Conservation (phyloP, 148 eudicot genomes). For the Rhododendron ovatum region DNA sequence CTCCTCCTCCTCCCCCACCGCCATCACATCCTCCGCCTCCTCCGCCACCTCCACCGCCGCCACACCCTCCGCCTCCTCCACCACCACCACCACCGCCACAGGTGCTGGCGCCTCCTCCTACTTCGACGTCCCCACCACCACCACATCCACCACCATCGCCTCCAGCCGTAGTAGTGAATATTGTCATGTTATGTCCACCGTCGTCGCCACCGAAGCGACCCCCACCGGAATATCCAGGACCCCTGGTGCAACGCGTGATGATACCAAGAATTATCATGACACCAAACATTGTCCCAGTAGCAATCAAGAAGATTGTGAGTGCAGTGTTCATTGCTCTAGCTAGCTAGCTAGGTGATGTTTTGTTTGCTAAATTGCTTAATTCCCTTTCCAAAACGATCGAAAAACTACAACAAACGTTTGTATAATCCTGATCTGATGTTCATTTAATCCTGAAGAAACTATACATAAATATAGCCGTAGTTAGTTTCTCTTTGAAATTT, state of each 20-base stretch:
- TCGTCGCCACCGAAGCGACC: not conserved
- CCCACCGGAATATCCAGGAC: not conserved
- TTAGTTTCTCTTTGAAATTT: not conserved
- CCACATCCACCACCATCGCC: not conserved
- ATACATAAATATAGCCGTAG: not conserved
- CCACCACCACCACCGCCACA: not conserved
- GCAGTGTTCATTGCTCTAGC: not conserved
- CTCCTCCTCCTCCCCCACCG: not conserved
- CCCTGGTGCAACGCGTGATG: not conserved
- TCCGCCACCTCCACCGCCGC: not conserved
- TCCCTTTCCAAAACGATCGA: not conserved
- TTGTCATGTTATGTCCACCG: not conserved
- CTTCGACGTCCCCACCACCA: not conserved
- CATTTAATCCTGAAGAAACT: not conserved
- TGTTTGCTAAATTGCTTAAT: not conserved
- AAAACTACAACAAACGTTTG: not conserved
- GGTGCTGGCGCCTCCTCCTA: not conserved
- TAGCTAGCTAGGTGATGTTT: not conserved
- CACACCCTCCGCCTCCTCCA: not conserved
- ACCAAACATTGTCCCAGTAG: not conserved
- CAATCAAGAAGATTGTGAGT: not conserved
- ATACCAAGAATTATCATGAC: not conserved
- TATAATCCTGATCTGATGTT: not conserved
- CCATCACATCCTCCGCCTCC: not conserved
- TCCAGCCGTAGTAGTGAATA: not conserved